Evolutionary conservation across 768 basidiomycete species (phyloP), one percentile per base, ranked within the genome.

Genomic region (Amyloporia xantha): DNA sequence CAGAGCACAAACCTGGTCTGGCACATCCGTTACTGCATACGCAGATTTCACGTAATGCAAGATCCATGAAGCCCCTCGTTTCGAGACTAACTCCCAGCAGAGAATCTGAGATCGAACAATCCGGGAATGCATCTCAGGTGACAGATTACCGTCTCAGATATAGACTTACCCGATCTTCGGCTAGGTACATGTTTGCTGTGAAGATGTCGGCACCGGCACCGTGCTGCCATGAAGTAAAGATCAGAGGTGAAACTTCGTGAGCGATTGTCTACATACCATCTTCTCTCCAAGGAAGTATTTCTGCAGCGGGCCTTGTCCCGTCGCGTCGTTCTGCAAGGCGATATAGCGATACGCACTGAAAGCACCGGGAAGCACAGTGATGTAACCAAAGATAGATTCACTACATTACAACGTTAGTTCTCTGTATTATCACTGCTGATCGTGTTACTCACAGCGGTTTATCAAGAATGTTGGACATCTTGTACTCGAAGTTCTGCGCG

Each of bases 261-360:
- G 5, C 6, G 44, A 35, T 54, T 39, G 17, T 13, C 12, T 12
- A 33, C 73, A 28, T 48, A 82, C 81, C 84, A 96, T 86, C 60
- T 84, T 91, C 73, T 99, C 96, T 4, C 96, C 96, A 20, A 96
- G 69, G 74, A 99, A 99, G 70, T 99, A 98, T 66, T 95, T 91
- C 60, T 91, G 86, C 56, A 97, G 60, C 0, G 91, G 95, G 0
- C 94, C 95, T 57, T 92, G 81, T 0, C 93, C 94, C 20, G 62
- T 71, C 0, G 66, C 61, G 51, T 95, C 91, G 59, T 97, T 96
- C 69, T 92, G 88, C 46, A 97, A 64, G 9, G 92, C 93, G 51
- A 93, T 90, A 62, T 94, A 90, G 41, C 88, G 70, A 63, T 92
- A 95, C 2, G 92, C 93, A 50, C 86, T 91, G 67, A 95, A 95